These are phyloP conservation scores for Pseudocercospora crystallina DNA, from an alignment of 2,329 filamentous ascomycete species.

Conservation along the genomic window DNA sequence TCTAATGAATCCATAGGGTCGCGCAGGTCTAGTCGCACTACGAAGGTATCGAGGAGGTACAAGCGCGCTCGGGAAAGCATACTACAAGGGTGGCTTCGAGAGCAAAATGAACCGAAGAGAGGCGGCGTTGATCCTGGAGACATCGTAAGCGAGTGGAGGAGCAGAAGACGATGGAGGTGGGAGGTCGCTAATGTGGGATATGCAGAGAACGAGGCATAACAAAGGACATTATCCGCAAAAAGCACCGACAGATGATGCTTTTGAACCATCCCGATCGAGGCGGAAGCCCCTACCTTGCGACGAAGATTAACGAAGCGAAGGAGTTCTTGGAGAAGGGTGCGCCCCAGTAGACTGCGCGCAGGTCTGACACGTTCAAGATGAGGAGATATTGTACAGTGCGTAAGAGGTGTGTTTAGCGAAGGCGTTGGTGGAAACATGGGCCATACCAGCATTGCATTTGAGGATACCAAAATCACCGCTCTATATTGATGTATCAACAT, in stretches of 20 bases:
- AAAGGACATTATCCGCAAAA: conserved; percentile 93
- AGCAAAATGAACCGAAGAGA: conserved; percentile 89
- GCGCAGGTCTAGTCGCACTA: conserved; percentile 86
- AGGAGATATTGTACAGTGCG: too few species aligned
- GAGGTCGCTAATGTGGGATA: background rate
- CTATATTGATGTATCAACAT: too few species aligned
- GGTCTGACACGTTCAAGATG: background rate
- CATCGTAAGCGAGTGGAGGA: conserved; percentile 63
- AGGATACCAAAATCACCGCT: too few species aligned
- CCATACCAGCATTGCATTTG: too few species aligned
- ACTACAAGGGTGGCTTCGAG: conserved; percentile 99
- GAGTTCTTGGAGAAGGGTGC: conserved; percentile 79
- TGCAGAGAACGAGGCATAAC: conserved; percentile 78
- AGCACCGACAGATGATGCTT: conserved; percentile 93
- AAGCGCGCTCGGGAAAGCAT: conserved; percentile 81
- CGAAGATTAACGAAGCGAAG: conserved; percentile 98
- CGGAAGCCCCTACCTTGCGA: conserved; percentile 92
- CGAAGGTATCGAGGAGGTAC: conserved; percentile 74
- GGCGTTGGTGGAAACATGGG: too few species aligned
- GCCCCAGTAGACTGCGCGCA: too few species aligned
- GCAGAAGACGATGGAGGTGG: background rate
- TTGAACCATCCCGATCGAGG: conserved; percentile 97
- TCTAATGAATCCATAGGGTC: conserved; percentile 61
- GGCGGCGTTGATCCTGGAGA: conserved; percentile 83
- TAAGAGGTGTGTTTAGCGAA: too few species aligned